Base-by-base conservation (phyloP, 2,329 filamentous ascomycete genomes). In the Coleophoma cylindrospora region DNA sequence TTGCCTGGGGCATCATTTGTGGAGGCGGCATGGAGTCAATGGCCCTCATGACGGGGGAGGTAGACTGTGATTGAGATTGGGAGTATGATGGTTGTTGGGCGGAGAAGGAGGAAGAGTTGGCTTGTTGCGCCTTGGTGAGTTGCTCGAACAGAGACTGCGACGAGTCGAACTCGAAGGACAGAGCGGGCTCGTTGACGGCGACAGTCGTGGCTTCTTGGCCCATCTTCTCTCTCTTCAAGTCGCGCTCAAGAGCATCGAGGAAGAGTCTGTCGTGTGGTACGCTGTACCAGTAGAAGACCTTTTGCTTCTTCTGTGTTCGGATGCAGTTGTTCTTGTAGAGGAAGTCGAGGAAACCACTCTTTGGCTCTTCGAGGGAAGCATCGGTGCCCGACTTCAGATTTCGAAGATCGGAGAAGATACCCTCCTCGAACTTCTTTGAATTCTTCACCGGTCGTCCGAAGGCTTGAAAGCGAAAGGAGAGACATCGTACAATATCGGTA, bases 251-350 rank as follows among this genome's bases (percentile, higher is more conserved):
- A 37, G 94, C 94, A 74, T 99, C 94, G 60, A 99, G 85, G 74
- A 99, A 99, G 47, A 99, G 83, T 49, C 94, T 84, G 72, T 99
- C 94, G 69, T 99, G 94, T 1, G 94, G 94, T 44, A 99, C 94
- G 74, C 91, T 96, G 74, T 97, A 99, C 94, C 94, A 99, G 75
- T 97, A 99, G 67, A 99, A 99, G 58, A 99, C 94, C 78, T 99
- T 99, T 68, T 99, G 94, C 80, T 99, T 99, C 84, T 99, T 99
- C 72, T 99, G 94, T 36, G 94, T 99, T 61, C 94, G 86, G 62
- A 99, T 99, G 80, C 94, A 99, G 77, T 99, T 99, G 81, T 99
- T 99, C 81, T 99, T 99, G 83, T 99, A 99, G 41, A 99, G 79
- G 70, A 97, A 99, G 72, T 99, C 94, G 54, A 99, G 81, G 74